Percentiles rank a stretch among this genome's conserved stretches.
Conservation (phyloP, 2,329 filamentous ascomycete genomes). For the Fusarium sacchari region DNA sequence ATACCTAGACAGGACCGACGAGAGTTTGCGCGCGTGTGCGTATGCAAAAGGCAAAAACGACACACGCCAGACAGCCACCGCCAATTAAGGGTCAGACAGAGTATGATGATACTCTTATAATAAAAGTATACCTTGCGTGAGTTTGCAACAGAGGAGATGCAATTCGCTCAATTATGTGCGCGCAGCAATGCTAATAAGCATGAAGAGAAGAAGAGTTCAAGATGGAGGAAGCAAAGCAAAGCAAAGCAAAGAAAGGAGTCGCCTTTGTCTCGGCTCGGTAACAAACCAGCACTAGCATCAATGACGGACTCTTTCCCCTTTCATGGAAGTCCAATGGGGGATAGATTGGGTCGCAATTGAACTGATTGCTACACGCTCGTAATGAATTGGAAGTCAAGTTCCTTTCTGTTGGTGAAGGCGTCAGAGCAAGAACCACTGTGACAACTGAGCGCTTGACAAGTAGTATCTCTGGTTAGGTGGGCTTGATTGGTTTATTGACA, state of each 20-base stretch:
- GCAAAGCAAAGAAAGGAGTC: slow-evolving; percentile 5
- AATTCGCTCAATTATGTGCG: slow-evolving; percentile 5
- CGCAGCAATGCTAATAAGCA: slow-evolving; percentile 18
- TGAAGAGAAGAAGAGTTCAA: neutral
- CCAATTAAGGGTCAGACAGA: slow-evolving; percentile 15
- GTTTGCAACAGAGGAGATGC: neutral
- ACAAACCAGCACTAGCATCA: slow-evolving; percentile 17
- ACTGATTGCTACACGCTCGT: neutral
- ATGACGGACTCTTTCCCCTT: slow-evolving; percentile 13
- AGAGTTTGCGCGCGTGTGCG: slow-evolving; percentile 42
- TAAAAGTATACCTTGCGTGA: slow-evolving; percentile 5
- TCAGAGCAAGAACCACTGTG: slow-evolving; percentile 14
- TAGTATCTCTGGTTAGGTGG: neutral
- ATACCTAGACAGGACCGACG: neutral
- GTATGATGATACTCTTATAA: neutral
- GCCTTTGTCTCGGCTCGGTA: slow-evolving; percentile 8
- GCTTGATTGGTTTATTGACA: slow-evolving; percentile 27
- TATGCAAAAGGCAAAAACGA: slow-evolving; percentile 29
- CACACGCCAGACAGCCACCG: slow-evolving; percentile 19
- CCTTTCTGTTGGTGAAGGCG: slow-evolving; percentile 6
- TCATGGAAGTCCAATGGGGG: slow-evolving; percentile 34
- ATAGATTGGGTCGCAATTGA: slow-evolving; percentile 36
- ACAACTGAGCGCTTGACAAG: slow-evolving; percentile 26
- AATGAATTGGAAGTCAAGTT: slow-evolving; percentile 2
- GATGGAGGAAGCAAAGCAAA: neutral